Evolutionary conservation across 345 rosid species (phyloP).

Genomic region (Orychophragmus violaceus): DNA sequence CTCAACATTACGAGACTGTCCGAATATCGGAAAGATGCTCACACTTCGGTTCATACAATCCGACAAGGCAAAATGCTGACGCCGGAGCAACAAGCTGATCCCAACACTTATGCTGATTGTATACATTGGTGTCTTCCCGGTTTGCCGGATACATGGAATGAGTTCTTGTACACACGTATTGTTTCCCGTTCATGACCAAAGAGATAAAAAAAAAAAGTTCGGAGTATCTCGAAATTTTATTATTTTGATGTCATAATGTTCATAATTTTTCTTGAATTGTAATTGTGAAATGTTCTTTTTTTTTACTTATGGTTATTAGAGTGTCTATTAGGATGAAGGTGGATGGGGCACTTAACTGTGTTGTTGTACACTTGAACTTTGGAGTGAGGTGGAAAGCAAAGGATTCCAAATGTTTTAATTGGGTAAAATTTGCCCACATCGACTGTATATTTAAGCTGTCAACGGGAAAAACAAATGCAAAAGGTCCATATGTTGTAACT

Average conservation of each 20-base stretch:
- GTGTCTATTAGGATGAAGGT: conserved; percentile 17
- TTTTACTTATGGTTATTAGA: conserved; percentile 5
- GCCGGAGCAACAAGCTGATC: conserved; percentile 71
- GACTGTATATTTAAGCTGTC: neutral
- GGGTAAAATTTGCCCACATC: conserved; percentile 9
- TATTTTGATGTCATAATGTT: conserved; percentile 27
- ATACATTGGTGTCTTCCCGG: conserved; percentile 99
- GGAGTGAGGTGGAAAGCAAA: conserved; percentile 27
- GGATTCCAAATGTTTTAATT: conserved; percentile 30
- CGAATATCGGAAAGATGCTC: conserved; percentile 85
- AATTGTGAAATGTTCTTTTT: conserved; percentile 6
- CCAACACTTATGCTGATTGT: conserved; percentile 80
- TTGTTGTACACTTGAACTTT: conserved; percentile 6
- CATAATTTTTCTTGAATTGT: conserved; percentile 28
- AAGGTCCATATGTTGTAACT: neutral
- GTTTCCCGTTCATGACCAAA: conserved; percentile 55
- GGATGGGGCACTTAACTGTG: conserved; percentile 6
- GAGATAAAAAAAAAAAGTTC: neutral
- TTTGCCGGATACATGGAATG: conserved; percentile 91
- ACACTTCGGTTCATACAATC: conserved; percentile 72
- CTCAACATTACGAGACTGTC: conserved; percentile 71
- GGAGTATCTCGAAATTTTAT: conserved; percentile 5
- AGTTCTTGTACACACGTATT: conserved; percentile 69
- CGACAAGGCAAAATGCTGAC: conserved; percentile 79
- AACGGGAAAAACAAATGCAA: neutral